Base-by-base conservation (phyloP, 169 alveolate genomes). In the Plasmodium gaboni region DNA sequence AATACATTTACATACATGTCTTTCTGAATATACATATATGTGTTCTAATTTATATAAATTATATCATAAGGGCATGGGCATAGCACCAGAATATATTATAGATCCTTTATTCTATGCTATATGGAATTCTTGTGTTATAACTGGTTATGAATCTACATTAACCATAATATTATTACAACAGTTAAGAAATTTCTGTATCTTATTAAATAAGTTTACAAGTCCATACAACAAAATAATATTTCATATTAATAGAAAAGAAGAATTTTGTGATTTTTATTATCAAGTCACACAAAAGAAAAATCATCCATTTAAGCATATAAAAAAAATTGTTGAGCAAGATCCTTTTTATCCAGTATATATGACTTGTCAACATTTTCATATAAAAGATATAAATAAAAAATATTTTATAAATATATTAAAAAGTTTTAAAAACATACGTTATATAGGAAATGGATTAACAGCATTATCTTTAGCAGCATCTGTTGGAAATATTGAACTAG, bases 21-120 rank as follows among this genome's bases (percentile, higher is more conserved):
- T 96, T 38, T 96, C 97, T 32, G 97, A 96, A 63, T 83, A 93
- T 19, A 93, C 95, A 32, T 93, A 91, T 78, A 87, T 74, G 57
- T 90, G 89, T 50, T 86, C 89, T 61, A 73, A 65, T 65, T 46
- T 48, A 10, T 83, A 60, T 15, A 87, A 94, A 24, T 46, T 93
- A 24, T 73, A 67, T 17, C 70, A 90, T 28, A 73, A 78, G 38
- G 93, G 89, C 2, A 72, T 70, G 48, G 74, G 80, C 7, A 61
- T 28, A 13, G 70, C 88, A 24, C 65, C 88, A 22, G 65, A 61
- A 65, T 50, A 69, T 67, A 67, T 93, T 3, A 72, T 94, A 65
- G 95, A 93, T 73, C 93, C 96, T 32, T 64, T 93, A 57, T 94
- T 90, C 59, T 65, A 91, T 12, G 73, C 96, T 44, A 61, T 94